A percentile compares a stretch with the other conserved stretches of the same genome.
Evolutionary conservation across 441 rosid species (phyloP).

Genomic region (Gossypium schwendimanii): DNA sequence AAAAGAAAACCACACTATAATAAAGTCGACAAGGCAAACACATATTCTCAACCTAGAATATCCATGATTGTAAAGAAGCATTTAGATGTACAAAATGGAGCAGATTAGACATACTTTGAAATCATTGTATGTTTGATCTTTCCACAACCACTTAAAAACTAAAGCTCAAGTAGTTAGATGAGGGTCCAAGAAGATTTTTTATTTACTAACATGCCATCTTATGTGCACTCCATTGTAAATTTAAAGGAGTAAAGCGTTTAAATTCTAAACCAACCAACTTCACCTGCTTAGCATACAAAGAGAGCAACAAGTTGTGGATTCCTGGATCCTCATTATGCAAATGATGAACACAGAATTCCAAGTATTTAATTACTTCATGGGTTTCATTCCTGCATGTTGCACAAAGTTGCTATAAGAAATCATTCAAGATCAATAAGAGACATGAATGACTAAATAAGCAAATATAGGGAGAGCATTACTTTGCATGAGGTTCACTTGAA

Average conservation of each 20-base stretch:
- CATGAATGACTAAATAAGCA: constrained; percentile 12
- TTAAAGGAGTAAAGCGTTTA: constrained; percentile 6
- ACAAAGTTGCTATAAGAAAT: constrained; percentile 7
- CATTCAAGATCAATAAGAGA: constrained; percentile 7
- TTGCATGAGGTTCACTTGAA: constrained; percentile 99
- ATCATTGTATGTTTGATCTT: neutral
- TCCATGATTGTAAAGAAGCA: neutral
- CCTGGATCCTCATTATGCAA: constrained; percentile 98
- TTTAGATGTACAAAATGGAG: constrained; percentile 2
- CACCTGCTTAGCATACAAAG: constrained; percentile 97
- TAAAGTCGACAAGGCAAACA: neutral
- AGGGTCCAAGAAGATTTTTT: neutral
- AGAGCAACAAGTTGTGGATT: constrained; percentile 88
- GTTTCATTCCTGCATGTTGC: constrained; percentile 82
- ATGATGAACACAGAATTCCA: constrained; percentile 88
- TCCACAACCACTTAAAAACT: neutral
- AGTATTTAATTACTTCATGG: constrained; percentile 94
- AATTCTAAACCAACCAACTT: constrained; percentile 19
- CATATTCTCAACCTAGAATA: neutral
- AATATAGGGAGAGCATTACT: constrained; percentile 36
- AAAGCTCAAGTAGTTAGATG: neutral
- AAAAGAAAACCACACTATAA: constrained; percentile 9
- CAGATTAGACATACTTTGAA: neutral
- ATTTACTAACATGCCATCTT: neutral
- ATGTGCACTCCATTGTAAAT: neutral